phyloP scores from a whole-genome alignment of 2,329 filamentous ascomycete genomes.

The Pseudonectria buxi region DNA sequence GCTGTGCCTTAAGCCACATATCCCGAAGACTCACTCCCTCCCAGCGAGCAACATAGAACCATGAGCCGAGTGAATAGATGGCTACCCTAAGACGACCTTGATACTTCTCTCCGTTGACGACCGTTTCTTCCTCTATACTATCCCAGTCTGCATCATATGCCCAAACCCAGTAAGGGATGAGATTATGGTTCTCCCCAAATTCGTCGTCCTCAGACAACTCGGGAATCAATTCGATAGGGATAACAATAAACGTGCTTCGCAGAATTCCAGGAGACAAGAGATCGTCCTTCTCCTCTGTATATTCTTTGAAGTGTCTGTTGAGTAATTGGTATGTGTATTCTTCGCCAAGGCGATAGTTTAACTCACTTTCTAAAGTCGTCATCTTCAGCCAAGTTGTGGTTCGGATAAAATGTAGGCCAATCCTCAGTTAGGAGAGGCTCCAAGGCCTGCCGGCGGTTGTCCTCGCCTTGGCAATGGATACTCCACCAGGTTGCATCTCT shows the following conservation, averaged over 20 bases:
- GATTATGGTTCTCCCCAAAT: slow-evolving; percentile 4
- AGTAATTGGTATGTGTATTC: slow-evolving; percentile 1
- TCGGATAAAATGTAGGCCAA: slow-evolving; percentile 7
- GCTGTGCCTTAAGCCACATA: slow-evolving; percentile 14
- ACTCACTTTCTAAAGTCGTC: slow-evolving; percentile 8
- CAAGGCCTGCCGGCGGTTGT: no score
- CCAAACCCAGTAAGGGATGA: slow-evolving; percentile 13
- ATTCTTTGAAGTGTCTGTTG: slow-evolving; percentile 12
- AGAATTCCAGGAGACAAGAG: slow-evolving; percentile 7
- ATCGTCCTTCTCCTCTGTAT: slow-evolving; percentile 1
- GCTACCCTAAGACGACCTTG: slow-evolving; percentile 11
- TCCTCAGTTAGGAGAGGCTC: slow-evolving; percentile 1
- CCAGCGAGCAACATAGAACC: slow-evolving; percentile 16
- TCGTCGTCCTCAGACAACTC: background rate
- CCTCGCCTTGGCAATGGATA: no score
- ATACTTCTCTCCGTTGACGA: slow-evolving; percentile 6
- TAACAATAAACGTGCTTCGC: slow-evolving; percentile 9
- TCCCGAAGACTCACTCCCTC: slow-evolving; percentile 10
- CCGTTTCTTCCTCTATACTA: slow-evolving; percentile 3
- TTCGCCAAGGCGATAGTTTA: no score
- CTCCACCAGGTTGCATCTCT: no score
- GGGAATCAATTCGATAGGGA: slow-evolving; percentile 1
- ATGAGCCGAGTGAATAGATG: slow-evolving; percentile 3
- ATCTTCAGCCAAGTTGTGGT: slow-evolving; percentile 6
- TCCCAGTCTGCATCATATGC: slow-evolving; percentile 16